Conservation (phyloP, 1,284 basidiomycete genomes). For the Rhodotorula sp. region DNA sequence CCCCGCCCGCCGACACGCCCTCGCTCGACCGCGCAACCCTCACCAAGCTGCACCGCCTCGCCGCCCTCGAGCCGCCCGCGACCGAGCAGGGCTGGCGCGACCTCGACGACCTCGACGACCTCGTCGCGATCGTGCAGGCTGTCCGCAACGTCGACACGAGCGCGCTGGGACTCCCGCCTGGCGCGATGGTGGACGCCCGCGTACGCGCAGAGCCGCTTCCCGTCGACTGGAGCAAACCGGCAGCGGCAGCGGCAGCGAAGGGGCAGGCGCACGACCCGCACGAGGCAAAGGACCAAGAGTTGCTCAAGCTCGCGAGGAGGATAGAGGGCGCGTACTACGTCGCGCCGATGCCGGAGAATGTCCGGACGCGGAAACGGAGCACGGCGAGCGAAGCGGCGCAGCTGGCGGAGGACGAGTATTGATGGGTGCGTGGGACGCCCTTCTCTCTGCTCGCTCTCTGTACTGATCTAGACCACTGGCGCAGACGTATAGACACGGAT, state of each 20-base stretch:
- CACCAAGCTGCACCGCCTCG: conserved; percentile 33
- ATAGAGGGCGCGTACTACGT: conserved; percentile 36
- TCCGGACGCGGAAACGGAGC: conserved; percentile 17
- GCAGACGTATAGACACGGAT: too few species aligned
- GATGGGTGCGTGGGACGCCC: not conserved
- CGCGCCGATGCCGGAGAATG: conserved; percentile 36
- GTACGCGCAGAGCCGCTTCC: conserved; percentile 22
- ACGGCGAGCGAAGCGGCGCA: not conserved
- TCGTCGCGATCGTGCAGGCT: conserved; percentile 35
- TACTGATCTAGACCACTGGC: not conserved
- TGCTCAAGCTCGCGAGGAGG: conserved; percentile 26
- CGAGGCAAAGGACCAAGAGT: not conserved
- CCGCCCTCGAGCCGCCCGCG: conserved; percentile 34
- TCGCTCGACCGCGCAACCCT: conserved; percentile 25
- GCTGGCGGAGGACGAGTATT: conserved; percentile 13
- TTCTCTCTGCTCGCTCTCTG: not conserved
- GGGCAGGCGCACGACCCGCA: not conserved
- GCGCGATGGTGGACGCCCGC: conserved; percentile 36
- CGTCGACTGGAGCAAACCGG: conserved; percentile 1
- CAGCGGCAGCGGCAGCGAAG: not conserved
- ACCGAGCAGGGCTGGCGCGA: conserved; percentile 17
- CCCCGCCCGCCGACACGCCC: conserved; percentile 3
- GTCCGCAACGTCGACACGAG: conserved; percentile 21
- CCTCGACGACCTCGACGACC: conserved; percentile 24
- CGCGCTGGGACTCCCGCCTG: conserved; percentile 4